phyloP scores from a whole-genome alignment of 2,329 filamentous ascomycete genomes.

The Xylaria arbuscula region DNA sequence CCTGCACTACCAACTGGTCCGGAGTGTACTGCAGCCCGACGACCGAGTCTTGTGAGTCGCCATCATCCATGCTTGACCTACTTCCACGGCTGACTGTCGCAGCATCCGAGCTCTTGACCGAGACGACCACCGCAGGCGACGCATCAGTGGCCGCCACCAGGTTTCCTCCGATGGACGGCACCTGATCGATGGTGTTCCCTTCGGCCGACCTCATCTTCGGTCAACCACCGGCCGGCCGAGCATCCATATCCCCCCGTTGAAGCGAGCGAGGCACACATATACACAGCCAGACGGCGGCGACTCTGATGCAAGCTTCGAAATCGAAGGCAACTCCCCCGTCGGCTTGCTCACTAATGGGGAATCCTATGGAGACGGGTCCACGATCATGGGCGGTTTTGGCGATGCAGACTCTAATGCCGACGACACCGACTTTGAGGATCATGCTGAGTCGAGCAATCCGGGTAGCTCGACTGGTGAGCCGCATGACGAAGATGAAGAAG shows the following conservation, averaged over 20 bases:
- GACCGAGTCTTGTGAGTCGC: constrained; percentile 79
- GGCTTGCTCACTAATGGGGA: constrained; percentile 50
- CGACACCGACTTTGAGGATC: constrained; percentile 44
- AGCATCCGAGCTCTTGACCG: constrained; percentile 83
- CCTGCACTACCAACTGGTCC: constrained; percentile 82
- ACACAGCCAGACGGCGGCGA: constrained; percentile 46
- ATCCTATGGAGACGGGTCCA: constrained; percentile 19
- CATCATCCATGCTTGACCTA: constrained; percentile 37
- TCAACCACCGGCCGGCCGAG: constrained; percentile 69
- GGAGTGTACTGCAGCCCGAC: constrained; percentile 78
- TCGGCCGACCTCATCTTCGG: constrained; percentile 78
- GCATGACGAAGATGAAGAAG: neutral
- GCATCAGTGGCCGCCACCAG: constrained; percentile 81
- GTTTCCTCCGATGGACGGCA: constrained; percentile 83
- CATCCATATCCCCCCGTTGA: constrained; percentile 78
- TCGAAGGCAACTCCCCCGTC: constrained; percentile 46
- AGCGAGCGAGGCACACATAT: constrained; percentile 67
- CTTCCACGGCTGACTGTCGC: constrained; percentile 12
- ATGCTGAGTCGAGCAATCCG: constrained; percentile 21
- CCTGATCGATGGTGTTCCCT: constrained; percentile 85
- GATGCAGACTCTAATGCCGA: constrained; percentile 51
- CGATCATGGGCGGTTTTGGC: constrained; percentile 46
- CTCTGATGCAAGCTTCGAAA: constrained; percentile 46
- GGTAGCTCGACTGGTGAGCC: constrained; percentile 16
- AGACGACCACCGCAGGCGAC: constrained; percentile 78